Evolutionary conservation across 345 rosid genomes (phyloP), one percentile per base, ranked within the genome.

Genomic region (Gossypium stocksii): DNA sequence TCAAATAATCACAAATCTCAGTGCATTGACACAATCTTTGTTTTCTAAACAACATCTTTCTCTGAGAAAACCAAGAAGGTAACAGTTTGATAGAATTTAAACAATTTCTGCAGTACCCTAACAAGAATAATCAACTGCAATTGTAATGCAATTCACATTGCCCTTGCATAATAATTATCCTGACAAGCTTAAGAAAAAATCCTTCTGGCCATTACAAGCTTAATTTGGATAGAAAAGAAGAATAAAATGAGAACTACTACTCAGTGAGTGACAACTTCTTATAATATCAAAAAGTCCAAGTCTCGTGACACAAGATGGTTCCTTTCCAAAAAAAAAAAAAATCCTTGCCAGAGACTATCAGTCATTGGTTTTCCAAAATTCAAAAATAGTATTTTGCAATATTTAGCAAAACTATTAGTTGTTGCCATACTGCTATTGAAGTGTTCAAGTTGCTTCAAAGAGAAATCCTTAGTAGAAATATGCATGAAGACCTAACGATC

Each of bases 371-470:
- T 43, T 34, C 29, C 20, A 23, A 7, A 49, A 68, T 34, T 68
- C 57, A 68, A 48, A 48, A 48, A 38, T 17, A 34, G 45, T 25
- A 63, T 34, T 48, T 45, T 29, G 57, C 22, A 48, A 25, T 23
- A 25, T 68, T 46, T 68, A 22, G n/a, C 29, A 13, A 68, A 48
- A 25, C 57, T 15, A 68, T 22, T 29, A 23, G 38, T 48, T 45
- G 45, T 66, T 23, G 41, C 48, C 68, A 41, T n/a, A 64, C 13
- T n/a, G 68, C 68, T 41, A 41, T 64, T n/a, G 13, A 43, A 19
- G 29, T n/a, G 51, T 65, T 51, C 70, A 65, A 65, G 44, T 44
- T 44, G 70, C 52, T 43, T 65, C 52, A 65, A 19, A 43, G 66
- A 52, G 15, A 2, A 63, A 17, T 63, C 48, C 48, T 63, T 17